phyloP scores from a whole-genome alignment of 2,329 filamentous ascomycete genomes.

The Aureobasidium sp. region DNA sequence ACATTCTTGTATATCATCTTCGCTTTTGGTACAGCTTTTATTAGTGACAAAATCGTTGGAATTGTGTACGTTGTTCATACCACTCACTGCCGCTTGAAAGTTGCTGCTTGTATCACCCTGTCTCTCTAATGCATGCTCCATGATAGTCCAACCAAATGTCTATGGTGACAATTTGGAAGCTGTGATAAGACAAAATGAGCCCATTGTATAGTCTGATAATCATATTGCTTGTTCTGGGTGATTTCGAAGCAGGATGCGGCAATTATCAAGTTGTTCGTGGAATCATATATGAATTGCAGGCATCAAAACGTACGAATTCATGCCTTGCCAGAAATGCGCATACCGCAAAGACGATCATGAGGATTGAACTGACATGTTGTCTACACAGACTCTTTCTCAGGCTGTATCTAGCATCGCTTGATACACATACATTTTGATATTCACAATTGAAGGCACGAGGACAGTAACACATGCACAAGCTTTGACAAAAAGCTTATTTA shows the following conservation, averaged over 20 bases:
- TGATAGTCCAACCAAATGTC: background rate
- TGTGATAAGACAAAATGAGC: background rate
- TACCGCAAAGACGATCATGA: too few relatives aligned
- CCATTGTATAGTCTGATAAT: too few relatives aligned
- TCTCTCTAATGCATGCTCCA: background rate
- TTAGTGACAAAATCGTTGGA: too few relatives aligned
- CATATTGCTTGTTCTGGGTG: too few relatives aligned
- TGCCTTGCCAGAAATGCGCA: background rate
- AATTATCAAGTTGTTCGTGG: too few relatives aligned
- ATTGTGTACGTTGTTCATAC: too few relatives aligned
- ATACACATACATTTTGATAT: background rate
- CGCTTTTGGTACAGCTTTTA: too few relatives aligned
- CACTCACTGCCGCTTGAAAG: too few relatives aligned
- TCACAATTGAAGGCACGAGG: background rate
- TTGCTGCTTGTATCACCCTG: background rate
- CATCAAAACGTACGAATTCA: too few relatives aligned
- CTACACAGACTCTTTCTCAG: background rate
- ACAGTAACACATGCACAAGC: background rate
- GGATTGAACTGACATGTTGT: background rate
- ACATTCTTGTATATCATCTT: background rate
- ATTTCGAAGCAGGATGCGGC: too few relatives aligned
- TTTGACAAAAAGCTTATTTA: slow-evolving; percentile 1
- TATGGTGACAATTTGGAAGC: background rate
- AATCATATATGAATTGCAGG: too few relatives aligned
- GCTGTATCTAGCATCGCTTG: background rate